Conservation (phyloP, 2,329 filamentous ascomycete species). For the Zymoseptoria tritici region DNA sequence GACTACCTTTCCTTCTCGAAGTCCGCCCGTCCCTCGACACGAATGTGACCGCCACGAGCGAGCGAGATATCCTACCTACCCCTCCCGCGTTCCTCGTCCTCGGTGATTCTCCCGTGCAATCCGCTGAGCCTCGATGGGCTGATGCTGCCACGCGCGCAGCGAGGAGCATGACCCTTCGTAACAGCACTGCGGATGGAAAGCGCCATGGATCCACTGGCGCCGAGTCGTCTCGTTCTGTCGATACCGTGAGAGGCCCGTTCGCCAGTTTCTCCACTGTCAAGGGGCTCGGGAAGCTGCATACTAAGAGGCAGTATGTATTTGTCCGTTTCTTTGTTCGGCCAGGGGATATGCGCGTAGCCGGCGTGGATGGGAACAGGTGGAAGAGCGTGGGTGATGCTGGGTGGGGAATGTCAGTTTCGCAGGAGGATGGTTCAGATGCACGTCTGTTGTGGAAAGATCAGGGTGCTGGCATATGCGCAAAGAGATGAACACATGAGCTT, state of each 20-base stretch:
- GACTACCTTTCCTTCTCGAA: not conserved
- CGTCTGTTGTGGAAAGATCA: no score
- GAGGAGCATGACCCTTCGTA: slow-evolving; percentile 19
- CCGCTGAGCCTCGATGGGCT: slow-evolving; percentile 5
- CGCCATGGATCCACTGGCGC: slow-evolving; percentile 61
- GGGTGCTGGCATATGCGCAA: not conserved
- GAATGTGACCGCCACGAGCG: not conserved
- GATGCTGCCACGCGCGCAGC: slow-evolving; percentile 3
- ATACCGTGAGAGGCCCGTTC: slow-evolving; percentile 53
- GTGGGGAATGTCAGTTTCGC: not conserved
- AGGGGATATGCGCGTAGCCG: slow-evolving; percentile 1
- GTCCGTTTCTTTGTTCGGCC: not conserved
- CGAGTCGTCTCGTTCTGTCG: slow-evolving; percentile 59
- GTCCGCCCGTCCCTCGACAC: not conserved
- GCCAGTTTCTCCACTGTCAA: slow-evolving; percentile 13
- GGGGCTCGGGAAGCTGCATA: slow-evolving; percentile 32
- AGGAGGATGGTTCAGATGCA: not conserved
- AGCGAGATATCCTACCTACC: not conserved
- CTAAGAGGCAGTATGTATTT: slow-evolving; percentile 40
- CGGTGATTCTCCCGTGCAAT: not conserved
- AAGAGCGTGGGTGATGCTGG: slow-evolving; percentile 2
- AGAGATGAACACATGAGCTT: not conserved
- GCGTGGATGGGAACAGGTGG: not conserved
- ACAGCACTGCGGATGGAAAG: slow-evolving; percentile 35
- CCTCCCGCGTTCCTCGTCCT: not conserved